Evolutionary conservation across 768 basidiomycete genomes (phyloP).

Genomic region (Rhodosporidiobolus sp.): DNA sequence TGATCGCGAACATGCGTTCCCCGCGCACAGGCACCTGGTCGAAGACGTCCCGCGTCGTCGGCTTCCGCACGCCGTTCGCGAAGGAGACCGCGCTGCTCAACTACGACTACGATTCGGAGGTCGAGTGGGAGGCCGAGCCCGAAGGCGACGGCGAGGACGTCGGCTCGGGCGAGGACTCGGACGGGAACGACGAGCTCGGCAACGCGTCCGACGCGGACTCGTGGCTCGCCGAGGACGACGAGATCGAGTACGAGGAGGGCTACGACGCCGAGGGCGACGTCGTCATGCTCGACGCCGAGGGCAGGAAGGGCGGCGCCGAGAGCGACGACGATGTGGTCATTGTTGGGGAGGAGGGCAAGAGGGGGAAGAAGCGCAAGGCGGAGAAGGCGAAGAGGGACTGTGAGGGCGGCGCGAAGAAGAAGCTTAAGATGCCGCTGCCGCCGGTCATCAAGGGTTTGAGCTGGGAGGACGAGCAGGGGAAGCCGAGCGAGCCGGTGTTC

Average conservation of each 20-base stretch:
- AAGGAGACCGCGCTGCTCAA: slow-evolving; percentile 74
- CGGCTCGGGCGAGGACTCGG: slow-evolving; percentile 22
- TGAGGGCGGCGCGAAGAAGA: slow-evolving; percentile 23
- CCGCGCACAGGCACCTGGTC: slow-evolving; percentile 68
- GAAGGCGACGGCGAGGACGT: slow-evolving; percentile 53
- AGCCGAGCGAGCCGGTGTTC: slow-evolving; percentile 15
- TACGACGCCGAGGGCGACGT: slow-evolving; percentile 37
- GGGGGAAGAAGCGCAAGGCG: slow-evolving; percentile 9
- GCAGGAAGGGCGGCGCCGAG: not conserved
- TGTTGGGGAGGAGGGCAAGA: slow-evolving; percentile 22
- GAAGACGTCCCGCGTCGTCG: slow-evolving; percentile 69
- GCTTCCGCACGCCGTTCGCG: slow-evolving; percentile 77
- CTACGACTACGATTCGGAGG: slow-evolving; percentile 90
- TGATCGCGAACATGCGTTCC: not conserved
- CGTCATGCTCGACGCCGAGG: slow-evolving; percentile 28
- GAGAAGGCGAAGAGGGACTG: slow-evolving; percentile 17
- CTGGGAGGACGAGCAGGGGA: slow-evolving; percentile 22
- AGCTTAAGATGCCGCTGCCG: not conserved
- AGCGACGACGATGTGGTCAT: slow-evolving; percentile 21
- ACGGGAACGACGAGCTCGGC: slow-evolving; percentile 29
- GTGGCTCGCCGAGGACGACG: slow-evolving; percentile 45
- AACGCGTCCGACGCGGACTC: slow-evolving; percentile 23
- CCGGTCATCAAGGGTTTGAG: slow-evolving; percentile 28
- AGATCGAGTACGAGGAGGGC: slow-evolving; percentile 42
- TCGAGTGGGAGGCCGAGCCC: slow-evolving; percentile 82